Evolutionary conservation across 2,329 filamentous ascomycete genomes (phyloP).

Genomic region (Clarireedia homoeocarpa): DNA sequence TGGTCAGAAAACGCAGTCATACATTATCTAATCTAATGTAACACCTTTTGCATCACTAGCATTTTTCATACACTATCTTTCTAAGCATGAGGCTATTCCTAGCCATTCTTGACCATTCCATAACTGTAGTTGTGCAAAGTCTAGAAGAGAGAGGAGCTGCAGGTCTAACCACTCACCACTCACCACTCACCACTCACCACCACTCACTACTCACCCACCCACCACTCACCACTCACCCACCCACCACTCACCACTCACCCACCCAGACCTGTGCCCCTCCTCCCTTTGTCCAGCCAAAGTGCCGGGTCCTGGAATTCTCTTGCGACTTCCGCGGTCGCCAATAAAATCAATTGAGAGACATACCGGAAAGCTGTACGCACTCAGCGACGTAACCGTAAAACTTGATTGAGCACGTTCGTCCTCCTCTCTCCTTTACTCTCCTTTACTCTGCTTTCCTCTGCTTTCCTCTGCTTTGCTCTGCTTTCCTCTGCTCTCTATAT

Average conservation of each 20-base stretch:
- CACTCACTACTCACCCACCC: too few relatives aligned
- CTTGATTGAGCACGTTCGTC: not conserved
- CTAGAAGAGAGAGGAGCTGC: too few relatives aligned
- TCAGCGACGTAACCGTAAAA: too few relatives aligned
- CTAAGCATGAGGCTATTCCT: not conserved
- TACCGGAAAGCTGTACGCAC: too few relatives aligned
- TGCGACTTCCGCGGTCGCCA: not conserved
- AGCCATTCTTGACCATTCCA: too few relatives aligned
- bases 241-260: too few relatives aligned
- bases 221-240: too few relatives aligned
- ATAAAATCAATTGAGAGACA: too few relatives aligned
- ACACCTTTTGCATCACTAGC: not conserved
- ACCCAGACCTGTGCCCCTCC: too few relatives aligned
- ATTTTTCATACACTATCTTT: not conserved
- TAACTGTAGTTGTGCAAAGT: too few relatives aligned
- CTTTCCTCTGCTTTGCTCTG: not conserved
- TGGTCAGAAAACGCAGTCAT: slow-evolving; percentile 7
- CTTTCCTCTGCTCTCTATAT: not conserved
- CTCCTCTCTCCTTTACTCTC: not conserved
- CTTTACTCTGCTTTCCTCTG: not conserved
- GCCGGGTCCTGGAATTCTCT: not conserved
- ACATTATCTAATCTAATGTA: not conserved
- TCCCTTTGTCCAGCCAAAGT: not conserved
- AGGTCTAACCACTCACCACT: too few relatives aligned
- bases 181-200: too few relatives aligned